Percentiles rank a stretch among this genome's conserved stretches.
phyloP scores from a whole-genome alignment of 805 yeast species.

The Grigorovia transvaalensis region DNA sequence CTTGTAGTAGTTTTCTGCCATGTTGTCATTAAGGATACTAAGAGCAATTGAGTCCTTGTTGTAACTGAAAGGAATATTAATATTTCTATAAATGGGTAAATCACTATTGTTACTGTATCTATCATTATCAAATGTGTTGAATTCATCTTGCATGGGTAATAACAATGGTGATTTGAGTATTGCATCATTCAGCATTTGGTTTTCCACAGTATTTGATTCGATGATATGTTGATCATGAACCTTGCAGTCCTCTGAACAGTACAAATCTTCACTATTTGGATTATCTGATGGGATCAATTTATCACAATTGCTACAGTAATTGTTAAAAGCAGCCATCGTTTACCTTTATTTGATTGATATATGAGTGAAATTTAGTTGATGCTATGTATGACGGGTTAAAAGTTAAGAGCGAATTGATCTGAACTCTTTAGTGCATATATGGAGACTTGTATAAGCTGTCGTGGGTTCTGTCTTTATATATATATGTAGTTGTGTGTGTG shows the following conservation, averaged over 20 bases:
- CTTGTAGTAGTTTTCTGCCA: constrained; percentile 25
- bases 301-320: constrained; percentile 50
- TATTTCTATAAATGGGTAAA: neutral
- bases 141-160: constrained; percentile 8
- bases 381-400: no score
- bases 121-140: neutral
- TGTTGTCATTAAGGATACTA: constrained; percentile 12
- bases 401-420: no score
- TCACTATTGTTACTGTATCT: neutral
- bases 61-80: neutral
- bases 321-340: constrained; percentile 32
- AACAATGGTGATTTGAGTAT: constrained; percentile 17
- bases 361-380: no score
- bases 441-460: no score
- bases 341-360: neutral
- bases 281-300: constrained; percentile 8
- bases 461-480: no score
- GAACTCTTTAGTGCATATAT: no score
- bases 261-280: constrained; percentile 9
- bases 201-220: neutral
- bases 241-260: constrained; percentile 21
- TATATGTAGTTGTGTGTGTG: no score
- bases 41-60: neutral
- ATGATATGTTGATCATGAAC: constrained; percentile 8
- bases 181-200: constrained; percentile 5